Evolutionary conservation across 2,329 filamentous ascomycete genomes (phyloP).

Genomic region (Amauroascus niger): DNA sequence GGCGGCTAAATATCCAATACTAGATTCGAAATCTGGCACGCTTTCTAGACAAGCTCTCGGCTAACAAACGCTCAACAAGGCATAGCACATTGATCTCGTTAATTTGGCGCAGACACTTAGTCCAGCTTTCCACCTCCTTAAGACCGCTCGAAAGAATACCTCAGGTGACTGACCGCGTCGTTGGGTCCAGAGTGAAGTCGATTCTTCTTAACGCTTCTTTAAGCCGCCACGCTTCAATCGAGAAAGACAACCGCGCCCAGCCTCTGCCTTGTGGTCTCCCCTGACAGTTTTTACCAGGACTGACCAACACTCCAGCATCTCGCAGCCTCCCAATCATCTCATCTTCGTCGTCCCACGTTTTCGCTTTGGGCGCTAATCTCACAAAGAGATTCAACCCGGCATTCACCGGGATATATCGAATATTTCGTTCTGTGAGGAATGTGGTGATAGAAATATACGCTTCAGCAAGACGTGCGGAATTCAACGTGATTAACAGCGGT

Average conservation of each 20-base stretch:
- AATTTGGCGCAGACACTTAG: no score
- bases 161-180: no score
- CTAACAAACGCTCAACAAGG: no score
- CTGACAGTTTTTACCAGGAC: conserved; percentile 19
- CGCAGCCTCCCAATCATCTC: conserved; percentile 17
- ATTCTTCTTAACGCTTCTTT: conserved; percentile 19
- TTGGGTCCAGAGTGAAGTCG: conserved; percentile 7
- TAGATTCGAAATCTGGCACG: no score
- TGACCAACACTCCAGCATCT: conserved; percentile 20
- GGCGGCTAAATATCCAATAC: no score
- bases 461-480: conserved; percentile 19
- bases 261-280: conserved; percentile 20
- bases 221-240: conserved; percentile 17
- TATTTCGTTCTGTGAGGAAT: conserved; percentile 19
- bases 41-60: no score
- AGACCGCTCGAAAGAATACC: no score
- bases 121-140: no score
- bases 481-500: conserved; percentile 20
- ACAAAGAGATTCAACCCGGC: conserved; percentile 23
- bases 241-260: conserved; percentile 23
- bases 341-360: conserved; percentile 23
- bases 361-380: conserved; percentile 17
- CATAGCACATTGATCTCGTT: no score
- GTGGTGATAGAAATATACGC: conserved; percentile 22
- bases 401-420: conserved; percentile 22